These are phyloP conservation scores for Aspergillus hiratsukae DNA, from an alignment of 2,329 filamentous ascomycete genomes.

Conservation along the genomic window DNA sequence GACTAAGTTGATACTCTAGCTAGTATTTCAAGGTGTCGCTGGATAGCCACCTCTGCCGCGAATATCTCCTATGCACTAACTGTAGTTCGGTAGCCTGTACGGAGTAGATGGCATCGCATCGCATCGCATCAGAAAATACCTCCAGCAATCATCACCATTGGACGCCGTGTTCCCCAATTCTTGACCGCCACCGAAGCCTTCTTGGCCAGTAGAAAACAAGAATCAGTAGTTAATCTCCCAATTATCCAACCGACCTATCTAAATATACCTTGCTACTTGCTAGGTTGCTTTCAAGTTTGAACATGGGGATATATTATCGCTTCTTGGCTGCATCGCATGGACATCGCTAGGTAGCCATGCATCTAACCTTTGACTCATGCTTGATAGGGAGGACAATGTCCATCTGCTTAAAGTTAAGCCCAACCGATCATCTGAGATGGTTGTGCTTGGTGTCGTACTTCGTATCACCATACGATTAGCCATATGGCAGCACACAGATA, in stretches of 20 bases:
- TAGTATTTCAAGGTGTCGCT: not conserved
- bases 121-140: not conserved
- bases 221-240: not conserved
- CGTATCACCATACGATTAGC: not conserved
- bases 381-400: not conserved
- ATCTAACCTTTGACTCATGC: not conserved
- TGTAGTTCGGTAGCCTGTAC: not conserved
- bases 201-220: not conserved
- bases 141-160: not conserved
- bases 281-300: not conserved
- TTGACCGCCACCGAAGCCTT: not conserved
- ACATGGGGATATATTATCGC: not conserved
- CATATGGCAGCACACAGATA: not conserved
- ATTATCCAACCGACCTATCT: not conserved
- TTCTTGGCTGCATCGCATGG: not conserved
- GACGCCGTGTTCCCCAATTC: not conserved
- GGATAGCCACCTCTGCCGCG: not conserved
- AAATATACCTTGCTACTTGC: not conserved
- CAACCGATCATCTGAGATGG: not conserved
- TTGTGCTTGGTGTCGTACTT: not conserved
- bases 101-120: too few relatives aligned
- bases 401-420: not conserved
- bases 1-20: not conserved
- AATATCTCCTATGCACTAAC: not conserved
- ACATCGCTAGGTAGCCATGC: not conserved